Conservation (phyloP, 2,329 filamentous ascomycete genomes). For the Beauveria caledonica region DNA sequence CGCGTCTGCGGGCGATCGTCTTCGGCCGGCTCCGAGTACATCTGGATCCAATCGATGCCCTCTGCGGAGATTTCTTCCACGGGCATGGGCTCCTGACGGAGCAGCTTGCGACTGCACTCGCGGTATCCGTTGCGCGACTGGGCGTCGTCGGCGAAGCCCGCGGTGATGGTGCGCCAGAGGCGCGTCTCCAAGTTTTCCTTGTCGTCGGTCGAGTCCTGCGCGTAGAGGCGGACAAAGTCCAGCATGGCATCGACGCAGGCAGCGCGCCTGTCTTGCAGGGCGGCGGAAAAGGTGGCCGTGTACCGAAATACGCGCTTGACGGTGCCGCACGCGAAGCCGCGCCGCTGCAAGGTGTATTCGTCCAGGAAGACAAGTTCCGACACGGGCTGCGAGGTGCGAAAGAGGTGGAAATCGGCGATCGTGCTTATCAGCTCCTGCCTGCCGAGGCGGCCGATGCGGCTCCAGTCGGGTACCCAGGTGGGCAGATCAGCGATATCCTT, state of each 20-base stretch:
- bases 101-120: neutral
- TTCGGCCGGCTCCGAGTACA: neutral
- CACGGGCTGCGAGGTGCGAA: neutral
- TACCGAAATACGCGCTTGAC: neutral
- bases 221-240: neutral
- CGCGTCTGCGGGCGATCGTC: neutral
- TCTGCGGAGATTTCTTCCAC: neutral
- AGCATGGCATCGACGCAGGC: neutral
- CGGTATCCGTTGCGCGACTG: neutral
- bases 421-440: neutral
- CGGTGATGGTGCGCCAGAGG: neutral
- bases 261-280: neutral
- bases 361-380: neutral
- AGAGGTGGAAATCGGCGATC: neutral
- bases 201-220: neutral
- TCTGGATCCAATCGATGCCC: neutral
- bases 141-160: neutral
- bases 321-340: neutral
- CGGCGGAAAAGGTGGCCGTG: neutral
- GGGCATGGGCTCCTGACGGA: neutral
- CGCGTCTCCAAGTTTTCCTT: neutral
- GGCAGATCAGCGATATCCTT: neutral
- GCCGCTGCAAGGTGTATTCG: neutral
- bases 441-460: neutral
- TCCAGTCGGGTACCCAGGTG: slow-evolving; percentile 1